Percentiles rank a stretch among this genome's conserved stretches.
Evolutionary conservation across 2,329 filamentous ascomycete genomes (phyloP).

Genomic region (Aspergillus hortae): DNA sequence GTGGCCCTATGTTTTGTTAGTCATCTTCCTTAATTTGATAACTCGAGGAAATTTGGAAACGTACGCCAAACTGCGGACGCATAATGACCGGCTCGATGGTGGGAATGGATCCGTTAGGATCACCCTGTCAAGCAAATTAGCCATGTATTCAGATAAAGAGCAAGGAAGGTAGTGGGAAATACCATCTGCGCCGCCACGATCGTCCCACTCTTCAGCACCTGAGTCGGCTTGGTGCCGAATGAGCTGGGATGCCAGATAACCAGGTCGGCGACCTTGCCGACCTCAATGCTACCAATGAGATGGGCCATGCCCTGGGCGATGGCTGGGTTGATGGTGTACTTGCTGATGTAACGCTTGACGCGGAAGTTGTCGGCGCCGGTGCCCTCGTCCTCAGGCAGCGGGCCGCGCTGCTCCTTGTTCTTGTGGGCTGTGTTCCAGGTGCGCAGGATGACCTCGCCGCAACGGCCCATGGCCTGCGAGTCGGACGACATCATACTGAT

Average conservation of each 20-base stretch:
- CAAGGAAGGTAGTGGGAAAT: conserved; percentile 18
- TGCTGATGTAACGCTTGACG: conserved; percentile 88
- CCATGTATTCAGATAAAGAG: neutral
- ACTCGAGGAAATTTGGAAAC: conserved; percentile 9
- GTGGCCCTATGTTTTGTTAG: conserved; percentile 43
- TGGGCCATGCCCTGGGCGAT: conserved; percentile 88
- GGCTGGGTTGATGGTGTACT: conserved; percentile 94
- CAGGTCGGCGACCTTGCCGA: conserved; percentile 85
- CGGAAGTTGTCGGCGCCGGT: conserved; percentile 84
- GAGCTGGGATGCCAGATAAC: conserved; percentile 80
- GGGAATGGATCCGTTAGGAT: conserved; percentile 79
- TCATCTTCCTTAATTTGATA: neutral
- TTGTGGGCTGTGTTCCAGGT: conserved; percentile 98
- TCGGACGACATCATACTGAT: conserved; percentile 98
- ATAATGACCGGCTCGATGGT: conserved; percentile 81
- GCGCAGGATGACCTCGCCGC: conserved; percentile 85
- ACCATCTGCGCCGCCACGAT: conserved; percentile 83
- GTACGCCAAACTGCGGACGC: conserved; percentile 76
- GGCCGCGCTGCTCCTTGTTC: conserved; percentile 83
- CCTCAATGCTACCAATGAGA: conserved; percentile 79
- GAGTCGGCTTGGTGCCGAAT: conserved; percentile 81
- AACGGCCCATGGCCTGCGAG: conserved; percentile 94
- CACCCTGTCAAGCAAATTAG: conserved; percentile 51
- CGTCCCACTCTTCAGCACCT: conserved; percentile 84
- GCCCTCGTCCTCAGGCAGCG: conserved; percentile 71